Evolutionary conservation across 2,329 filamentous ascomycete species (phyloP).

Genomic region (Neonectria hederae): DNA sequence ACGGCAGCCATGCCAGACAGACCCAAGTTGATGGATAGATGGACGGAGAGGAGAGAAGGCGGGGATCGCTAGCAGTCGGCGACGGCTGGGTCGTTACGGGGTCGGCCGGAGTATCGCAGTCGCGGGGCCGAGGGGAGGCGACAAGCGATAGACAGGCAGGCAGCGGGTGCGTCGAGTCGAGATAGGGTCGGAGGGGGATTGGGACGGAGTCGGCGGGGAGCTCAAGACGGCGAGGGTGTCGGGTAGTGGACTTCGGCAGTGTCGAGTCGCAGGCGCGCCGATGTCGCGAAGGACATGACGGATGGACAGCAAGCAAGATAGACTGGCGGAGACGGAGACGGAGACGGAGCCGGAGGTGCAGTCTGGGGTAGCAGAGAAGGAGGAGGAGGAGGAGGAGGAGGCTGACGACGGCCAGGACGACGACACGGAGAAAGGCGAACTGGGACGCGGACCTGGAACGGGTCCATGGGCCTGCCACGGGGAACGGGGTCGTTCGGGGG

Average conservation of each 20-base stretch:
- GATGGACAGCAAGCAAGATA: slow-evolving; percentile 22
- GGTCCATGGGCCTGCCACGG: slow-evolving; percentile 25
- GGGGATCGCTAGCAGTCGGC: slow-evolving; percentile 4
- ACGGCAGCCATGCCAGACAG: slow-evolving; percentile 37
- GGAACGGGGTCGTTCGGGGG: slow-evolving; percentile 26
- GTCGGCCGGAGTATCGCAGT: slow-evolving; percentile 20
- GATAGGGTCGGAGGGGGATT: slow-evolving; percentile 14
- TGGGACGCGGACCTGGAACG: slow-evolving; percentile 33
- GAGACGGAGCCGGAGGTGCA: neutral
- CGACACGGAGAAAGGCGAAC: slow-evolving; percentile 29
- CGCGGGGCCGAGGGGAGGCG: slow-evolving; percentile 13
- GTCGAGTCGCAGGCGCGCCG: slow-evolving; percentile 39
- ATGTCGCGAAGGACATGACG: slow-evolving; percentile 42
- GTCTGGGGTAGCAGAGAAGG: slow-evolving; percentile 24
- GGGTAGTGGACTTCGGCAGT: slow-evolving; percentile 33
- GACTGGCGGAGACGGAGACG: slow-evolving; percentile 1
- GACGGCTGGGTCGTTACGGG: slow-evolving; percentile 9
- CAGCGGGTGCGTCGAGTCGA: slow-evolving; percentile 21
- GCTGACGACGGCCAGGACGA: slow-evolving; percentile 31
- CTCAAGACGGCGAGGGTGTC: slow-evolving; percentile 36
- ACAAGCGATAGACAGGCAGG: slow-evolving; percentile 17
- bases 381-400: slow-evolving; percentile 24
- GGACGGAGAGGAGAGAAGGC: slow-evolving; percentile 7
- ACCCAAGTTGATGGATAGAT: slow-evolving; percentile 20
- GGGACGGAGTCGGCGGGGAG: slow-evolving; percentile 24